Percentiles rank a stretch among this genome's conserved stretches.
Conservation (phyloP, 768 basidiomycete species). For the Lentinula sp. region DNA sequence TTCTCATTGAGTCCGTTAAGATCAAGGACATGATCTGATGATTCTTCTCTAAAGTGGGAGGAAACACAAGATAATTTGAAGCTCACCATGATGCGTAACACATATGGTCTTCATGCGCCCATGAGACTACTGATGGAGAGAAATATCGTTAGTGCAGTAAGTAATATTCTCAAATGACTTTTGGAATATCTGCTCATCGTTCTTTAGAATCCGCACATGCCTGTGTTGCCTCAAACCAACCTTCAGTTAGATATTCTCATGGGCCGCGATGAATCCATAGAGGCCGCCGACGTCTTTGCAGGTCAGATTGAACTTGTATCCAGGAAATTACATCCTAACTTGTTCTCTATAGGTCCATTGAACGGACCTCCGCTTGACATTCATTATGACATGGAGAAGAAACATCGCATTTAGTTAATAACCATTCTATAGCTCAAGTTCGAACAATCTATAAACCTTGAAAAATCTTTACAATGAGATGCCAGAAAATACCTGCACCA, state of each 20-base stretch:
- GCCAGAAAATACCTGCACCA: too few relatives aligned
- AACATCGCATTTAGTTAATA: conserved; percentile 31
- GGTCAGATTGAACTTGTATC: conserved; percentile 34
- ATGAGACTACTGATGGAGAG: conserved; percentile 92
- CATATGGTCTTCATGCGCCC: conserved; percentile 85
- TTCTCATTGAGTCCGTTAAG: neutral
- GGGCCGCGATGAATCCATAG: conserved; percentile 85
- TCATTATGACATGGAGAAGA: conserved; percentile 66
- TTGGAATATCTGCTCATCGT: neutral
- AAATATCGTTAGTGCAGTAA: conserved; percentile 71
- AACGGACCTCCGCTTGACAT: conserved; percentile 43
- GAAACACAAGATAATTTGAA: conserved; percentile 85
- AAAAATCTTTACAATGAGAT: too few relatives aligned
- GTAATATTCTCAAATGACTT: conserved; percentile 16
- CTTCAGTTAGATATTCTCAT: conserved; percentile 88
- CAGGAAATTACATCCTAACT: neutral
- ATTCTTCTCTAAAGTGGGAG: conserved; percentile 65
- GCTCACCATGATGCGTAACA: conserved; percentile 76
- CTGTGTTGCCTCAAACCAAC: conserved; percentile 63
- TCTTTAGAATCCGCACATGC: conserved; percentile 58
- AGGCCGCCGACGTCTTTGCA: conserved; percentile 73
- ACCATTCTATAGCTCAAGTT: neutral
- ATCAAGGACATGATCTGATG: neutral
- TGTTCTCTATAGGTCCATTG: conserved; percentile 43
- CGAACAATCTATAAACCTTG: too few relatives aligned